A percentile compares a stretch with the other conserved stretches of the same genome.
These are phyloP conservation scores for Saccharomycopsis sp. DNA, from an alignment of 805 yeast species.

Conservation along the genomic window DNA sequence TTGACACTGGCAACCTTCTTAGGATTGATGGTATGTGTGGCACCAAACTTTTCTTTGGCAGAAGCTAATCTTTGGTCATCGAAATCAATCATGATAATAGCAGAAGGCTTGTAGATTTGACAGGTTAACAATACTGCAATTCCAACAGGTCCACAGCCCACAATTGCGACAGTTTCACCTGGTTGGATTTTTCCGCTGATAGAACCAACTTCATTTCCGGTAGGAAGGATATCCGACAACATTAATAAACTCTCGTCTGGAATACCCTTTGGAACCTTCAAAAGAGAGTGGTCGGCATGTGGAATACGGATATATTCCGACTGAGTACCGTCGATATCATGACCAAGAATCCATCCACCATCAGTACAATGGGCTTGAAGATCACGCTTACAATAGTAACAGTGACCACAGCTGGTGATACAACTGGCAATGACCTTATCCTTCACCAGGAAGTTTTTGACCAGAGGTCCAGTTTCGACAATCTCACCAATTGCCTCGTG, in stretches of 20 bases:
- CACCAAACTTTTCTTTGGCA: constrained; percentile 53
- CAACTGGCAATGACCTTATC: constrained; percentile 61
- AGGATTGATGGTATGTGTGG: constrained; percentile 51
- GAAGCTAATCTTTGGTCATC: constrained; percentile 52
- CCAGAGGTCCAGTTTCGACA: constrained; percentile 42
- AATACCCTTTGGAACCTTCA: constrained; percentile 28
- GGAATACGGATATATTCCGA: constrained; percentile 56
- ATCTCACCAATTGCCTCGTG: constrained; percentile 59
- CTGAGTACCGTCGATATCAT: constrained; percentile 62
- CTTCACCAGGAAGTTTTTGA: constrained; percentile 44
- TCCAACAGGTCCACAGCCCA: constrained; percentile 67
- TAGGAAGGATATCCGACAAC: constrained; percentile 60
- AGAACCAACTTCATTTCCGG: constrained; percentile 63
- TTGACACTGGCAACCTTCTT: constrained; percentile 36
- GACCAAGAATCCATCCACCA: constrained; percentile 50
- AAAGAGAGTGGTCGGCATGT: constrained; percentile 37
- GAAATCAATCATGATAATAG: constrained; percentile 51
- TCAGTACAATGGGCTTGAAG: constrained; percentile 56
- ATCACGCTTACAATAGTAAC: constrained; percentile 48
- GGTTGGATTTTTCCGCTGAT: constrained; percentile 44
- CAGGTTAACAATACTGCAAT: constrained; percentile 54
- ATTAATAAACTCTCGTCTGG: constrained; percentile 47
- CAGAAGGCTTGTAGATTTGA: constrained; percentile 46
- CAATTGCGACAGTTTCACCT: constrained; percentile 56
- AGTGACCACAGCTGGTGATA: constrained; percentile 52